A percentile compares a stretch with the other conserved stretches of the same genome.
These are phyloP conservation scores for Phycomyces nitens DNA, from an alignment of 192 early-diverging fungal species.

Conservation along the genomic window DNA sequence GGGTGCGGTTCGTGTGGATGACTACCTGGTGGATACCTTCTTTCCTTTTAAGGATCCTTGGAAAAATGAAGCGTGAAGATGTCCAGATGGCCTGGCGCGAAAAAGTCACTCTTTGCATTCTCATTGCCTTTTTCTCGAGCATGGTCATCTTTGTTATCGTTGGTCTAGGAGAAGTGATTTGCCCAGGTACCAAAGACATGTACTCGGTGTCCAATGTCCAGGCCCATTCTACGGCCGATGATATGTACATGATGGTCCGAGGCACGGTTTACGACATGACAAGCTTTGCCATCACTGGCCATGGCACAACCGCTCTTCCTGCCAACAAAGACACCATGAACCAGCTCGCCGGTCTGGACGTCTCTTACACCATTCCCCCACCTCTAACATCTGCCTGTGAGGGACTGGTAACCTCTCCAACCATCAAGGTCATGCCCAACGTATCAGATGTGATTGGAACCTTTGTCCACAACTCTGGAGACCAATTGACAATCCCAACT, in stretches of 20 bases:
- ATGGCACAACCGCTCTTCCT: slow-evolving; percentile 46
- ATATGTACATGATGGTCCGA: slow-evolving; percentile 61
- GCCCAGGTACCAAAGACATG: slow-evolving; percentile 67
- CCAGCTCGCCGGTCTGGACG: slow-evolving; percentile 56
- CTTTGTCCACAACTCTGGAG: slow-evolving; percentile 33
- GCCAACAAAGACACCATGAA: slow-evolving; percentile 42
- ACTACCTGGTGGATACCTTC: slow-evolving; percentile 86
- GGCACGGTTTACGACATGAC: slow-evolving; percentile 71
- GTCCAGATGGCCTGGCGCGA: slow-evolving; percentile 97
- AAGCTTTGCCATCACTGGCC: slow-evolving; percentile 56
- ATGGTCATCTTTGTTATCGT: slow-evolving; percentile 86
- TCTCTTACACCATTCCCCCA: slow-evolving; percentile 62
- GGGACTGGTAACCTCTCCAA: slow-evolving; percentile 40
- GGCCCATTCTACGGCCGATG: slow-evolving; percentile 53
- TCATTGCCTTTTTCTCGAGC: slow-evolving; percentile 78
- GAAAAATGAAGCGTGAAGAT: slow-evolving; percentile 86
- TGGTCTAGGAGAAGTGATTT: slow-evolving; percentile 82
- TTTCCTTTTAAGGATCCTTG: slow-evolving; percentile 55
- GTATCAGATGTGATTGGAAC: slow-evolving; percentile 1
- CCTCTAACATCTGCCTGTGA: slow-evolving; percentile 53
- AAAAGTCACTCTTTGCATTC: slow-evolving; percentile 81
- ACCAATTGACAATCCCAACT: slow-evolving; percentile 11
- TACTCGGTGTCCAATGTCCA: slow-evolving; percentile 58
- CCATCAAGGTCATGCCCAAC: slow-evolving; percentile 32
- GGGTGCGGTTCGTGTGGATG: slow-evolving; percentile 81